Conservation (phyloP, 768 basidiomycete genomes). For the Ephemerocybe angulata region DNA sequence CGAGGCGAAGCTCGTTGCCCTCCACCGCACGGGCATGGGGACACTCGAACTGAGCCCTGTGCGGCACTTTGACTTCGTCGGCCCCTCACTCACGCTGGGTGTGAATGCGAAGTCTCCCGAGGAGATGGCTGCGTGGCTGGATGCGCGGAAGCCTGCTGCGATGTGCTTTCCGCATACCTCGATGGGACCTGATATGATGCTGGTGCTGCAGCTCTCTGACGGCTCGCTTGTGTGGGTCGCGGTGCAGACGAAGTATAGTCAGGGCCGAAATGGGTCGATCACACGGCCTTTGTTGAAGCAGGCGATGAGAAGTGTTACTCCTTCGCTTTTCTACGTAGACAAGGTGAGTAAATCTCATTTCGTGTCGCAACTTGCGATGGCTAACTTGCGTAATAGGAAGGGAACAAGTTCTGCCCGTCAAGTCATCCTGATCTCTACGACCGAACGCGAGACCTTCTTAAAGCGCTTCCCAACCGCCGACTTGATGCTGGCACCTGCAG, state of each 20-base stretch:
- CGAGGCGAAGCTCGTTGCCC: conserved; percentile 34
- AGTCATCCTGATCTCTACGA: conserved; percentile 29
- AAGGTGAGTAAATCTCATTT: conserved; percentile 28
- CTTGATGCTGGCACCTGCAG: conserved; percentile 37
- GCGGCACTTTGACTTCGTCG: conserved; percentile 24
- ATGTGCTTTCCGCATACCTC: conserved; percentile 38
- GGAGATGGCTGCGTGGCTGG: conserved; percentile 33
- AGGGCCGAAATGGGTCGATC: conserved; percentile 29
- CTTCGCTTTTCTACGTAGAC: conserved; percentile 36
- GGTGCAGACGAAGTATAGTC: conserved; percentile 38
- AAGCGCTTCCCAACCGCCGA: conserved; percentile 30
- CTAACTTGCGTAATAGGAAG: conserved; percentile 26
- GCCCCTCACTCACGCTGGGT: conserved; percentile 37
- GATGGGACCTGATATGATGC: conserved; percentile 44
- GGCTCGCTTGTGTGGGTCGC: conserved; percentile 39
- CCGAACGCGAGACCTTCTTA: conserved; percentile 23
- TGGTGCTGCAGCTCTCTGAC: conserved; percentile 34
- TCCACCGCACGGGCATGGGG: conserved; percentile 23
- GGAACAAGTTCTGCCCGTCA: conserved; percentile 29
- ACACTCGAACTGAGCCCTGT: conserved; percentile 27
- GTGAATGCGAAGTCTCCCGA: conserved; percentile 33
- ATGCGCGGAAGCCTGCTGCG: conserved; percentile 26
- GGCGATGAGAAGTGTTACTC: conserved; percentile 42
- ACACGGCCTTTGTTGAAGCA: conserved; percentile 28
- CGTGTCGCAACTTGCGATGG: not conserved